phyloP scores from a whole-genome alignment of 805 yeast species.

The Pichia eremophila region DNA sequence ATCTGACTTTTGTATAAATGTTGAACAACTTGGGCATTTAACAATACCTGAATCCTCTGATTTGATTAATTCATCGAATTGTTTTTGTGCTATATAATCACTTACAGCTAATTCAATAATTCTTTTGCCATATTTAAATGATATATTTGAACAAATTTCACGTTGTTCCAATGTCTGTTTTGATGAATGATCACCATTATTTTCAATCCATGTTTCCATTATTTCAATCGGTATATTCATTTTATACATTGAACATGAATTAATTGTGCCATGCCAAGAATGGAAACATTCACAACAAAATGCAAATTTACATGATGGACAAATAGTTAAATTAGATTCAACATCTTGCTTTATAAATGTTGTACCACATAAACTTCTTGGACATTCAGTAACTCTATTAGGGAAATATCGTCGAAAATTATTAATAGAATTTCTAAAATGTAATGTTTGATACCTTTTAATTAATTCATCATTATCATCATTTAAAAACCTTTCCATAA shows the following conservation, averaged over 20 bases:
- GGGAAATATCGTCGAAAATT: slow-evolving; percentile 38
- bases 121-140: slow-evolving; percentile 36
- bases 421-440: slow-evolving; percentile 31
- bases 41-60: slow-evolving; percentile 34
- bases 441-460: slow-evolving; percentile 31
- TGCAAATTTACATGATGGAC: slow-evolving; percentile 41
- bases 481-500: slow-evolving; percentile 27
- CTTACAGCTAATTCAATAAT: slow-evolving; percentile 33
- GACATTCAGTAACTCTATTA: slow-evolving; percentile 40
- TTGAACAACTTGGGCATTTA: slow-evolving; percentile 44
- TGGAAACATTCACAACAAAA: slow-evolving; percentile 49
- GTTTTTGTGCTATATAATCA: slow-evolving; percentile 37
- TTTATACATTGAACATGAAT: slow-evolving; percentile 31
- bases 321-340: slow-evolving; percentile 38
- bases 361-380: slow-evolving; percentile 34
- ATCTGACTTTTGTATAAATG: slow-evolving; percentile 43
- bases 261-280: slow-evolving; percentile 52
- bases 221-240: slow-evolving; percentile 30
- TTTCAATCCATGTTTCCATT: slow-evolving; percentile 27
- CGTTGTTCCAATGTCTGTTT: slow-evolving; percentile 18
- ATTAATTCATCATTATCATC: slow-evolving; percentile 11
- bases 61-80: slow-evolving; percentile 35
- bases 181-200: slow-evolving; percentile 11
- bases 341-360: slow-evolving; percentile 40
- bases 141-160: slow-evolving; percentile 21